Evolutionary conservation across 257 asterid genomes (phyloP).

Genomic region (Capsicum rhomboideum): DNA sequence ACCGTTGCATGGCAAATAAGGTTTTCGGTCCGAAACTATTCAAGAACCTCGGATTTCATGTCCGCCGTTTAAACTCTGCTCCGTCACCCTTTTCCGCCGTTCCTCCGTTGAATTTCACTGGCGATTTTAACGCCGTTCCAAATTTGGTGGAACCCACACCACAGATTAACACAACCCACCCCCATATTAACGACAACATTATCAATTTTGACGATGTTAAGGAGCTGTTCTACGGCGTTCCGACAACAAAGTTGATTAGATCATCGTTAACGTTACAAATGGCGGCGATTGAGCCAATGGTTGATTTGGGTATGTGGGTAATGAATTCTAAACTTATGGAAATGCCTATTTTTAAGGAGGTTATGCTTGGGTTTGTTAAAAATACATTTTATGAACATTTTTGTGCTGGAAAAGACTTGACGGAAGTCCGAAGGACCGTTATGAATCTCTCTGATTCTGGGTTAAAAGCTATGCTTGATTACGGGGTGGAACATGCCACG

Average conservation of each 20-base stretch:
- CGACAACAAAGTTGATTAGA: constrained; percentile 38
- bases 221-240: constrained; percentile 34
- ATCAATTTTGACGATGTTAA: constrained; percentile 24
- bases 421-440: constrained; percentile 36
- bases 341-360: constrained; percentile 21
- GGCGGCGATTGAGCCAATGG: constrained; percentile 38
- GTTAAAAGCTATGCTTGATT: constrained; percentile 71
- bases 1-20: constrained; percentile 6
- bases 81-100: constrained; percentile 16
- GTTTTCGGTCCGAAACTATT: constrained; percentile 3
- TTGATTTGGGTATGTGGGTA: constrained; percentile 43
- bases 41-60: background rate
- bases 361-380: constrained; percentile 25
- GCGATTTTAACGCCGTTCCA: background rate
- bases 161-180: background rate
- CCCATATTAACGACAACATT: background rate
- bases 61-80: constrained; percentile 28
- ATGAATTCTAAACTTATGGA: constrained; percentile 42
- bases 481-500: constrained; percentile 66
- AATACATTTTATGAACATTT: constrained; percentile 58
- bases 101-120: constrained; percentile 17
- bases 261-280: constrained; percentile 38
- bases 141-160: background rate
- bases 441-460: constrained; percentile 37
- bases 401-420: constrained; percentile 57